Percentiles rank a stretch among this genome's conserved stretches.
Evolutionary conservation across 2,329 filamentous ascomycete genomes (phyloP).

Genomic region (Fusarium goolgardi): DNA sequence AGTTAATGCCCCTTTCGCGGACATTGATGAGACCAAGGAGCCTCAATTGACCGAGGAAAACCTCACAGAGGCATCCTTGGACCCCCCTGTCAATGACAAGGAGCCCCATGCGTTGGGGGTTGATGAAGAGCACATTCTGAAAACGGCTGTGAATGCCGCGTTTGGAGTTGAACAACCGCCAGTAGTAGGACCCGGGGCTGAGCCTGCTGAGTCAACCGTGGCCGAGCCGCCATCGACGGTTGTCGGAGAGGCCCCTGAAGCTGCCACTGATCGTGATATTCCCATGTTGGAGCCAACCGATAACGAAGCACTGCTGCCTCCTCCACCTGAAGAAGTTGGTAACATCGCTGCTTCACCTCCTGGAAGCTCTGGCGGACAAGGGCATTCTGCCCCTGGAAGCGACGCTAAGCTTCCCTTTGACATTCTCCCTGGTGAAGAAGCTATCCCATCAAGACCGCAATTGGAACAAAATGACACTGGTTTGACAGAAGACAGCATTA

Average conservation of each 20-base stretch:
- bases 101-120: slow-evolving; percentile 5
- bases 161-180: slow-evolving; percentile 18
- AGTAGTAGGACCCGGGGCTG: slow-evolving; percentile 3
- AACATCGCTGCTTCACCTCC: slow-evolving; percentile 53
- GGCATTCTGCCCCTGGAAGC: slow-evolving; percentile 41
- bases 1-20: slow-evolving; percentile 5
- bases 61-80: slow-evolving; percentile 6
- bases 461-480: slow-evolving; percentile 49
- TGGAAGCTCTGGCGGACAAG: slow-evolving; percentile 45
- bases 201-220: slow-evolving; percentile 40
- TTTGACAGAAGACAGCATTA: slow-evolving; percentile 54
- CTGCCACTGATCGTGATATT: slow-evolving; percentile 45
- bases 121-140: slow-evolving; percentile 26
- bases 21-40: neutral
- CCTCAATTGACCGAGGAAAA: slow-evolving; percentile 22
- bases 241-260: slow-evolving; percentile 48
- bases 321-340: slow-evolving; percentile 55
- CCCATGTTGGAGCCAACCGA: slow-evolving; percentile 38
- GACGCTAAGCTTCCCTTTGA: slow-evolving; percentile 47
- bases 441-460: slow-evolving; percentile 36
- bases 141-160: slow-evolving; percentile 26
- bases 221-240: slow-evolving; percentile 50
- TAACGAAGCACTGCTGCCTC: slow-evolving; percentile 49
- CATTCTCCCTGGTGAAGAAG: slow-evolving; percentile 37
- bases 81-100: slow-evolving; percentile 14